These are phyloP conservation scores for Ambrosia artemisiifolia DNA, from an alignment of 129 eudicot genomes.

Conservation along the genomic window DNA sequence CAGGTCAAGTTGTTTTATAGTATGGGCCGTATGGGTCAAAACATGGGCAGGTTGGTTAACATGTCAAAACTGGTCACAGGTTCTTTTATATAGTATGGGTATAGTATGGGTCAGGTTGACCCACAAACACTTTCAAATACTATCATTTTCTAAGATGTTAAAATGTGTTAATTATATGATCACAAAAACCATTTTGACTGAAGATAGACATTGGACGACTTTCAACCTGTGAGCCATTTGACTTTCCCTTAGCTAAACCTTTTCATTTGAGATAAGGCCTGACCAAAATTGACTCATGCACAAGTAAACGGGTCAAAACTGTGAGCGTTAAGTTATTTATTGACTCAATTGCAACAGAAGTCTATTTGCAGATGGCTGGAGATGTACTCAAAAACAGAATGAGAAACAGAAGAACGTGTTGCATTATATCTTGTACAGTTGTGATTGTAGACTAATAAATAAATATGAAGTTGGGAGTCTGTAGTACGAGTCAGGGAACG, in stretches of 20 bases:
- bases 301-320: neutral
- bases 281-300: neutral
- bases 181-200: neutral
- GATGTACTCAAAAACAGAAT: neutral
- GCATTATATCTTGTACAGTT: slow-evolving; percentile 22
- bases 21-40: neutral
- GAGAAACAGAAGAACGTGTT: slow-evolving; percentile 8
- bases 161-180: neutral
- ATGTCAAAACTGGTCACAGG: neutral
- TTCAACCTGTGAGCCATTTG: neutral
- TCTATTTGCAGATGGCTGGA: slow-evolving; percentile 15
- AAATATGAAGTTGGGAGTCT: slow-evolving; percentile 15
- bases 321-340: neutral
- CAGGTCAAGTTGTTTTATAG: neutral
- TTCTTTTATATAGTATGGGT: too few relatives aligned
- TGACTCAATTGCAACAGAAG: slow-evolving; percentile 1
- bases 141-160: neutral
- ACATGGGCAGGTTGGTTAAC: neutral
- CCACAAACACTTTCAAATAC: neutral
- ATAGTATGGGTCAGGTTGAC: neutral
- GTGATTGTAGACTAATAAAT: slow-evolving; percentile 23
- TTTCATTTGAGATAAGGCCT: neutral
- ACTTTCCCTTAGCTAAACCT: neutral
- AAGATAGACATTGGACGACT: neutral
- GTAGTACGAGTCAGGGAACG: neutral